These are phyloP conservation scores for Pseudohalonectria lignicola DNA, from an alignment of 2,329 filamentous ascomycete genomes.

Conservation along the genomic window DNA sequence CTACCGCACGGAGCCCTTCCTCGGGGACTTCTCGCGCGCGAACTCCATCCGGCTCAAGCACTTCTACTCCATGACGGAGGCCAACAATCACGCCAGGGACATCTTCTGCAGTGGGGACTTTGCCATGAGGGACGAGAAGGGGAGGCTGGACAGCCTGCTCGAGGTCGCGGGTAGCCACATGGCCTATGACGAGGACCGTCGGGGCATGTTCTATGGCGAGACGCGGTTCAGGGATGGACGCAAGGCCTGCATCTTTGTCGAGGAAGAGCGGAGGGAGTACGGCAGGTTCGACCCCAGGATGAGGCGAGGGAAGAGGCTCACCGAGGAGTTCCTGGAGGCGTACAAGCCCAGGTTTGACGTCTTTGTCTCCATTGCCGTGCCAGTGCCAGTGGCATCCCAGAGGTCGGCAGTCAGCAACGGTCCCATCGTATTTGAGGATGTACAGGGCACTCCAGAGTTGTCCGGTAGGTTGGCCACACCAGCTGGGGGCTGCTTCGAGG, in stretches of 20 bases:
- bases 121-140: background rate
- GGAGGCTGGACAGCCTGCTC: background rate
- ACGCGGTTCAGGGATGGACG: conserved; percentile 2
- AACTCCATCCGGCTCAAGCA: conserved; percentile 3
- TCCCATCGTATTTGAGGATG: too few relatives aligned
- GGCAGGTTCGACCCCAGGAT: conserved; percentile 5
- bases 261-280: conserved; percentile 5
- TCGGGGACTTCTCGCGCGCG: background rate
- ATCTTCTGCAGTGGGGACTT: background rate
- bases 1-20: background rate
- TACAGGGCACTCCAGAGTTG: too few relatives aligned
- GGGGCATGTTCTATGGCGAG: conserved; percentile 8
- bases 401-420: too few relatives aligned
- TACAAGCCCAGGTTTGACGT: conserved; percentile 7
- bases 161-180: conserved; percentile 3
- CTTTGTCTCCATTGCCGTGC: conserved; percentile 4
- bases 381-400: too few relatives aligned
- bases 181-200: conserved; percentile 4
- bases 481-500: too few relatives aligned
- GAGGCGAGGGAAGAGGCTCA: conserved; percentile 3
- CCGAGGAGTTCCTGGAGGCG: background rate
- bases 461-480: too few relatives aligned
- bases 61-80: conserved; percentile 7
- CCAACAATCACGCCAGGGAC: conserved; percentile 6
- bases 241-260: conserved; percentile 6